Conservation (phyloP, 2,329 filamentous ascomycete genomes). For the Aspergillus phoenicis region DNA sequence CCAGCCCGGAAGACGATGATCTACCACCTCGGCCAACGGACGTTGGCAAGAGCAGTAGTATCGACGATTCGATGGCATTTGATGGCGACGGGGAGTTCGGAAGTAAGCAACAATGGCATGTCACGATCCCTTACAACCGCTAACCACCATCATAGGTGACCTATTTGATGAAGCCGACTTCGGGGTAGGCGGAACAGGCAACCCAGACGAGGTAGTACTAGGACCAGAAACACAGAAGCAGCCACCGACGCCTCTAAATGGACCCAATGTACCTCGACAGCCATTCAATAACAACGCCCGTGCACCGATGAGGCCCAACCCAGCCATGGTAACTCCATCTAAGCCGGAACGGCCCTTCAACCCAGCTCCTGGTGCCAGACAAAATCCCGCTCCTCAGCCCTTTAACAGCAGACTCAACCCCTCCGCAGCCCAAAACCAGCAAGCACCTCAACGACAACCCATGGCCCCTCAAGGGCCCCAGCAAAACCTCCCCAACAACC, state of each 20-base stretch:
- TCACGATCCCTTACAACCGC: neutral
- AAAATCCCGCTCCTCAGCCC: constrained; percentile 26
- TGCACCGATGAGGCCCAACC: constrained; percentile 24
- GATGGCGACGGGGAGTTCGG: constrained; percentile 48
- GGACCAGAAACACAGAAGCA: constrained; percentile 40
- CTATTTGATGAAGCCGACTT: constrained; percentile 80
- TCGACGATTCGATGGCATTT: constrained; percentile 32
- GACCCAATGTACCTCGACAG: constrained; percentile 24
- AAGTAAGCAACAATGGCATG: constrained; percentile 33
- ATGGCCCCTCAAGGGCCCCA: constrained; percentile 21
- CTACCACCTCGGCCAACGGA: constrained; percentile 38
- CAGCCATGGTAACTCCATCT: constrained; percentile 40
- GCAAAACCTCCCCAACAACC: constrained; percentile 25
- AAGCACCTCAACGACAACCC: constrained; percentile 21
- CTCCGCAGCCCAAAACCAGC: constrained; percentile 19
- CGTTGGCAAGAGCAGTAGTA: constrained; percentile 33
- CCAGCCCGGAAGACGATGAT: constrained; percentile 50
- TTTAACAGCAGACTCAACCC: constrained; percentile 26
- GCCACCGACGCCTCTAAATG: constrained; percentile 29
- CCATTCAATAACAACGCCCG: constrained; percentile 23
- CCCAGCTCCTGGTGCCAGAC: constrained; percentile 22
- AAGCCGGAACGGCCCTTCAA: constrained; percentile 40
- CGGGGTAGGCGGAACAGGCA: constrained; percentile 66
- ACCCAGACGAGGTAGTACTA: constrained; percentile 75
- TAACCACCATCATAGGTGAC: constrained; percentile 45